Conservation (phyloP, 179 eudicot genomes). For the Sideroxylon spinosum region DNA sequence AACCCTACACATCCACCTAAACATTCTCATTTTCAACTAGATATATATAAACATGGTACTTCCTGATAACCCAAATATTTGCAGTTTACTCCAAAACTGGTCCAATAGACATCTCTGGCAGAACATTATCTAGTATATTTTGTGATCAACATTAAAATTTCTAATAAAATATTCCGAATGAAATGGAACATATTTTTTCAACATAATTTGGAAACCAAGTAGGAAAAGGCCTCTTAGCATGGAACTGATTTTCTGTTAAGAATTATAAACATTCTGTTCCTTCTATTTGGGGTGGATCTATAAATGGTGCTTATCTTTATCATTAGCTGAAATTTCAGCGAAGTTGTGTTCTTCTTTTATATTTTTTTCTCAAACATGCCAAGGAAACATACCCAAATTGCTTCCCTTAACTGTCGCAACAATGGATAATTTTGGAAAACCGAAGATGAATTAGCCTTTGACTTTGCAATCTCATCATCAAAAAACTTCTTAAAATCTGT, state of each 20-base stretch:
- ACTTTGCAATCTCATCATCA: conserved; percentile 47
- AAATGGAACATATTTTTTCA: neutral
- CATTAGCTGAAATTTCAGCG: neutral
- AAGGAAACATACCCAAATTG: conserved; percentile 67
- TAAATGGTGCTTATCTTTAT: neutral
- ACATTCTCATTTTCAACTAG: neutral
- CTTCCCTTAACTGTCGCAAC: conserved; percentile 73
- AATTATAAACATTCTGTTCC: neutral
- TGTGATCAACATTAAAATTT: neutral
- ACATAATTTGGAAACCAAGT: neutral
- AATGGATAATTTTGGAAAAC: conserved; percentile 40
- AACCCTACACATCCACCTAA: neutral
- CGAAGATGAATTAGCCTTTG: conserved; percentile 39
- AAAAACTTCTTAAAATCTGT: conserved; percentile 60
- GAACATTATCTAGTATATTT: no score
- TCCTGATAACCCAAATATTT: neutral
- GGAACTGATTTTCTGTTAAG: neutral
- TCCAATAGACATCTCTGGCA: neutral
- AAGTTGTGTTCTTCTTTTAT: neutral
- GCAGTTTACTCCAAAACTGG: neutral
- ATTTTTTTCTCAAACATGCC: neutral
- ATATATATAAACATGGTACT: neutral
- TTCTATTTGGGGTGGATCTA: neutral
- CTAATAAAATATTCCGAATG: neutral
- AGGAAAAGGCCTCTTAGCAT: conserved; percentile 3